phyloP scores from a whole-genome alignment of 2,329 filamentous ascomycete species.

The Calycina herbarum region DNA sequence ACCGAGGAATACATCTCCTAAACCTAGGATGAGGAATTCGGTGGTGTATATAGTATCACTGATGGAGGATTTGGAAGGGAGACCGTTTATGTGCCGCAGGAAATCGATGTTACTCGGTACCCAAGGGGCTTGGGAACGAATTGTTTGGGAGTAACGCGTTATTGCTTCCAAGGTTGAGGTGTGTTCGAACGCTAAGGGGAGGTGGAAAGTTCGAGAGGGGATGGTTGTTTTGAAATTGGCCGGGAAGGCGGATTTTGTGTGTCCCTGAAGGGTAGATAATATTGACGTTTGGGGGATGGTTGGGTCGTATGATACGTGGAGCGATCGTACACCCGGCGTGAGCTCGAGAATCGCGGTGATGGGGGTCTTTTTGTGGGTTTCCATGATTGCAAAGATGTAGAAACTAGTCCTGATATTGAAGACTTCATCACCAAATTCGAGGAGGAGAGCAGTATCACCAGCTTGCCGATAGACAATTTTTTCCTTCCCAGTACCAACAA shows the following conservation, averaged over 20 bases:
- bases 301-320: constrained; percentile 41
- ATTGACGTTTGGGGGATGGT: constrained; percentile 42
- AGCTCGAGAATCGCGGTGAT: constrained; percentile 4
- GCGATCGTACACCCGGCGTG: constrained; percentile 4
- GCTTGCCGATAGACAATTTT: constrained; percentile 22
- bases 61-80: constrained; percentile 37
- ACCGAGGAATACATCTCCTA: constrained; percentile 41
- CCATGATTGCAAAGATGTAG: neutral
- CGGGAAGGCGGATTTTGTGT: neutral
- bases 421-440: constrained; percentile 45
- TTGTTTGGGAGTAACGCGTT: constrained; percentile 36
- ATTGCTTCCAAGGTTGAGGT: constrained; percentile 30
- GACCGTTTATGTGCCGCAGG: constrained; percentile 40
- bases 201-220: constrained; percentile 45
- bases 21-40: constrained; percentile 37
- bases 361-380: neutral
- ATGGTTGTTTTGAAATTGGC: constrained; percentile 37
- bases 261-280: constrained; percentile 23
- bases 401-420: constrained; percentile 43
- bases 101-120: constrained; percentile 37
- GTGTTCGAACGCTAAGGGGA: constrained; percentile 46
- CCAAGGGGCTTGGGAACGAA: constrained; percentile 34
- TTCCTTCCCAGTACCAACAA: constrained; percentile 14
- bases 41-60: constrained; percentile 39
- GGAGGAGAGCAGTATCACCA: constrained; percentile 37